Evolutionary conservation across 2,329 filamentous ascomycete genomes (phyloP), one percentile per base, ranked within the genome.

Genomic region (Huntiella bhutanensis): DNA sequence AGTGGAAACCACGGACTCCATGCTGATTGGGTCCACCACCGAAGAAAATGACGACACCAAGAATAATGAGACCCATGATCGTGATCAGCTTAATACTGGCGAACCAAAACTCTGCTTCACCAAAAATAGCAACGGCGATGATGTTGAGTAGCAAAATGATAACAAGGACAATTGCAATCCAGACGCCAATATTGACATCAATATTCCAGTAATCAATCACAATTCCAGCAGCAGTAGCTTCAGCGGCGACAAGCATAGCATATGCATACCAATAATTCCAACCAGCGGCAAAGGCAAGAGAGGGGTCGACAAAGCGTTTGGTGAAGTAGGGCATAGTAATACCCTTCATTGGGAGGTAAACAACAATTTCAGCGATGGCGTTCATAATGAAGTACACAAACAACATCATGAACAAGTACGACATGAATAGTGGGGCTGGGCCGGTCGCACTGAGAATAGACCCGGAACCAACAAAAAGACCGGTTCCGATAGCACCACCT

Each of bases 371-470:
- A 6, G 64, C 70, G 6, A 74, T 60, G 49, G 60, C 55, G 57
- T 72, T 71, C 69, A 73, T 72, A 46, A 73, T 60, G 46, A 64
- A 59, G 64, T 66, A 73, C 19, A 73, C 69, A 7, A 73, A 55
- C 2, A 61, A 19, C 63, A 70, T 71, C 68, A 72, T 71, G 52
- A 62, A 64, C 5, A 71, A 54, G 58, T 83, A 86, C 17, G 73
- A 76, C 59, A 86, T 76, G 57, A 85, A 70, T 12, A 85, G 62
- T 0, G 80, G 77, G 4, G 77, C 79, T 2, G 76, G 76, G 2
- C 76, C 76, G 22, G 69, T 68, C 7, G 62, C 60, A 33, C 67
- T 62, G 45, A 79, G 61, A 45, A 75, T 73, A 49, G 60, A 60
- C 17, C 75, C 75, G 34, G 71, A 74, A 47, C 74, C 73, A 50